phyloP scores from a whole-genome alignment of 164 flowering plant genomes.

The Magnolia kwangsiensis region DNA sequence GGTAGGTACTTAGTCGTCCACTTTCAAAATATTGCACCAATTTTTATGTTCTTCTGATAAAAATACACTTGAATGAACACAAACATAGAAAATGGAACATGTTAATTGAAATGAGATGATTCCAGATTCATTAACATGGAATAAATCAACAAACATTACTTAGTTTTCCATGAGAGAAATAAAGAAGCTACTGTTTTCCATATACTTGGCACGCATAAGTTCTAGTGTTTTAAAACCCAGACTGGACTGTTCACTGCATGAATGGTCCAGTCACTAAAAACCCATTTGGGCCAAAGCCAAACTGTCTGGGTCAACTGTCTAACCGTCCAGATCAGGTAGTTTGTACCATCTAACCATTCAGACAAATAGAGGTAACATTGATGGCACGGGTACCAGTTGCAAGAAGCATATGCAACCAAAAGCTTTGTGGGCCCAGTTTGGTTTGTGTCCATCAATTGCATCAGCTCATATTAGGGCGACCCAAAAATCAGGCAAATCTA shows the following conservation, averaged over 20 bases:
- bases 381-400: too few relatives aligned
- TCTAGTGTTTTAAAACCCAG: neutral
- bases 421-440: too few relatives aligned
- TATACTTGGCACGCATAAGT: neutral
- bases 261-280: neutral
- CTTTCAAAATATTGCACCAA: neutral
- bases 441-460: too few relatives aligned
- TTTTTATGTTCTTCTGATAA: neutral
- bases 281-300: too few relatives aligned
- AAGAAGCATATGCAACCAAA: too few relatives aligned
- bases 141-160: neutral
- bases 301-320: too few relatives aligned
- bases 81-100: neutral
- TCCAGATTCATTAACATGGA: neutral
- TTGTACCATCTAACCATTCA: too few relatives aligned
- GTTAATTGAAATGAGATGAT: neutral
- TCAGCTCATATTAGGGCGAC: too few relatives aligned
- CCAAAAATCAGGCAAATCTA: too few relatives aligned
- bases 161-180: neutral
- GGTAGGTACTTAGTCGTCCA: neutral
- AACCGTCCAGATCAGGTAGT: too few relatives aligned
- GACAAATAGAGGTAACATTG: too few relatives aligned
- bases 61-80: neutral
- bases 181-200: neutral
- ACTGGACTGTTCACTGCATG: neutral